A percentile compares a stretch with the other conserved stretches of the same genome.
These are phyloP conservation scores for Hypoxylon sp. DNA, from an alignment of 2,329 filamentous ascomycete species.

Conservation along the genomic window DNA sequence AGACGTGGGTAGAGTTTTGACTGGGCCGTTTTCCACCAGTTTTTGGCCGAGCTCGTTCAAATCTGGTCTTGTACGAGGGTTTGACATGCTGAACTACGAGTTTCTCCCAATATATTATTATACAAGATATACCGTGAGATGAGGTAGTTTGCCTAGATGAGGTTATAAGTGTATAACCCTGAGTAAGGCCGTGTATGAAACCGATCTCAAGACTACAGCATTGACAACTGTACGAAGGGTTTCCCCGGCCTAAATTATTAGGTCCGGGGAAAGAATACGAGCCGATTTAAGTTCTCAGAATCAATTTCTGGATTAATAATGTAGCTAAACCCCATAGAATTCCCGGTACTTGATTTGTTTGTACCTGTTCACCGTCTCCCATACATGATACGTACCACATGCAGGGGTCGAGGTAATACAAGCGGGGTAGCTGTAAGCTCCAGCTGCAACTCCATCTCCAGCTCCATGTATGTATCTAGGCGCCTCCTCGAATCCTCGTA, in stretches of 20 bases:
- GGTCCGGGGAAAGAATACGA: not conserved
- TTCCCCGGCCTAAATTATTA: not conserved
- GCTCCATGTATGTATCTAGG: constrained; percentile 6
- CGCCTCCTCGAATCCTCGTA: not conserved
- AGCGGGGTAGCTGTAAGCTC: constrained; percentile 36
- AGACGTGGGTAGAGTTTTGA: constrained; percentile 52
- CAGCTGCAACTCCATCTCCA: constrained; percentile 17
- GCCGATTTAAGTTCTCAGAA: not conserved
- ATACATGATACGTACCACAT: constrained; percentile 11
- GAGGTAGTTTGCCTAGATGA: not conserved
- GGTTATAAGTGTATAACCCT: not conserved
- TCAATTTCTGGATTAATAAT: constrained; percentile 10
- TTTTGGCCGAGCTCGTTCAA: constrained; percentile 49
- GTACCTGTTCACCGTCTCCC: not conserved
- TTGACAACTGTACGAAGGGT: not conserved
- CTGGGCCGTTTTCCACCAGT: constrained; percentile 51
- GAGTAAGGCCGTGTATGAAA: not conserved
- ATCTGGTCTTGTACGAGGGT: constrained; percentile 30
- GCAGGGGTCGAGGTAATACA: constrained; percentile 3
- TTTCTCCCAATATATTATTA: not conserved
- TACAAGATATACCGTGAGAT: not conserved
- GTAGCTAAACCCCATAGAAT: not conserved
- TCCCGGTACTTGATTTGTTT: not conserved
- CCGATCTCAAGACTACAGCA: not conserved
- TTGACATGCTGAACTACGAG: constrained; percentile 27